Conservation (phyloP, 129 eudicot genomes). For the Glebionis coronaria region DNA sequence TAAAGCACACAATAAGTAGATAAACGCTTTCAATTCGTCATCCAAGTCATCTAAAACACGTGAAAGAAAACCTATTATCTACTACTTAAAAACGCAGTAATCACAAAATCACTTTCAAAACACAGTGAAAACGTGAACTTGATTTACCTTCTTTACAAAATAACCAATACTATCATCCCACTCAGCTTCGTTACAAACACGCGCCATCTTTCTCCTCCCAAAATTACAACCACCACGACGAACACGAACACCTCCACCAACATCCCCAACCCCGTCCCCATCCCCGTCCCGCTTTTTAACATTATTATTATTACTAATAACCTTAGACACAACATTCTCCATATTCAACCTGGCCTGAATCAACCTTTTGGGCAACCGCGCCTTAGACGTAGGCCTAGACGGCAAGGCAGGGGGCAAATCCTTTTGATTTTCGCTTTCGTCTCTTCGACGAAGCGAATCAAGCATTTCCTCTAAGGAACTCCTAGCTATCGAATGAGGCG, state of each 20-base stretch:
- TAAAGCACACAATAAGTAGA: too few species aligned
- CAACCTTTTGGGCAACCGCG: conserved; percentile 67
- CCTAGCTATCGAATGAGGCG: conserved; percentile 56
- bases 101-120: too few species aligned
- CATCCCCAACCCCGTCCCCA: too few species aligned
- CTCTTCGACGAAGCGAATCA: conserved; percentile 63
- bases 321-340: conserved; percentile 21
- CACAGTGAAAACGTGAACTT: too few species aligned
- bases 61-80: too few species aligned
- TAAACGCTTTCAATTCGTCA: too few species aligned
- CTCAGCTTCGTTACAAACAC: conserved; percentile 34
- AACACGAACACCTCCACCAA: neutral
- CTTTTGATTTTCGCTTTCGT: conserved; percentile 49
- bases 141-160: conserved; percentile 62
- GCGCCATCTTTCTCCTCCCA: conserved; percentile 42
- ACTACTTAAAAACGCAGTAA: too few species aligned
- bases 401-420: conserved; percentile 91
- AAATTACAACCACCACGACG: conserved; percentile 33
- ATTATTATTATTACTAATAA: conserved; percentile 11
- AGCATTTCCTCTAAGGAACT: conserved; percentile 97
- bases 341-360: conserved; percentile 40
- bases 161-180: conserved; percentile 65
- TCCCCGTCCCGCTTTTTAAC: neutral
- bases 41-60: too few species aligned
- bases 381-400: conserved; percentile 59